A percentile compares a stretch with the other conserved stretches of the same genome.
Conservation (phyloP, 2,329 filamentous ascomycete genomes). For the Aquanectria penicillioides region DNA sequence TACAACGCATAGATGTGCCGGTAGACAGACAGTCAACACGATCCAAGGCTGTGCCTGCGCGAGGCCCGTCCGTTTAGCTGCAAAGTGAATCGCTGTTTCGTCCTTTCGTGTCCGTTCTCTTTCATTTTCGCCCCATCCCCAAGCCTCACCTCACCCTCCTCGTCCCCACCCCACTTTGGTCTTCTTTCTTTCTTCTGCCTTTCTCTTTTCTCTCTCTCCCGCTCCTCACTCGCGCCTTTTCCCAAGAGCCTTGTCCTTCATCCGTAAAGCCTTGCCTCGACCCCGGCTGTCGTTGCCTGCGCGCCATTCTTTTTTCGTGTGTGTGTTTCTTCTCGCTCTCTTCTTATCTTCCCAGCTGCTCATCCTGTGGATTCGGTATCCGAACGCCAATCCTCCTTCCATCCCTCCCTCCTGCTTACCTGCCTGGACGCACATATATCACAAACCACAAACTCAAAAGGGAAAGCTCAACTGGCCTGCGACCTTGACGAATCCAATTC, state of each 20-base stretch:
- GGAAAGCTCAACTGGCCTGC: slow-evolving; percentile 20
- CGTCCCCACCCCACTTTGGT: slow-evolving; percentile 10
- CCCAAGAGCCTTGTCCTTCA: slow-evolving; percentile 1
- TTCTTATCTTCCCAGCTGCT: slow-evolving; percentile 19
- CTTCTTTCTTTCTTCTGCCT: slow-evolving; percentile 8
- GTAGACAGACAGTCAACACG: too few species aligned
- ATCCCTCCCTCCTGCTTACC: too few species aligned
- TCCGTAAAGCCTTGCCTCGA: slow-evolving; percentile 33
- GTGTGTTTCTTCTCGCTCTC: slow-evolving; percentile 17
- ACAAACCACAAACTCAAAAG: slow-evolving; percentile 22
- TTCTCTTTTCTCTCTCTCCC: slow-evolving; percentile 7
- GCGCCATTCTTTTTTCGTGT: slow-evolving; percentile 26
- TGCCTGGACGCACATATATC: too few species aligned
- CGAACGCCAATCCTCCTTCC: slow-evolving; percentile 21
- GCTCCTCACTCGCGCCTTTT: slow-evolving; percentile 15
- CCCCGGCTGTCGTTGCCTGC: slow-evolving; percentile 36
- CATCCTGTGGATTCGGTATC: too few species aligned
- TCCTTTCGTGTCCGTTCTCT: slow-evolving; percentile 16
- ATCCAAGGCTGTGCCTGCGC: too few species aligned
- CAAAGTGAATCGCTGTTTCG: slow-evolving; percentile 1
- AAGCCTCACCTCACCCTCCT: slow-evolving; percentile 7
- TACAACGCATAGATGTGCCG: neutral
- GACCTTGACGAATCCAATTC: slow-evolving; percentile 8
- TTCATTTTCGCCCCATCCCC: neutral
- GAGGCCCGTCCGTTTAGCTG: neutral